Base-by-base conservation (phyloP, 2,329 filamentous ascomycete species). In the Alternaria longipes region DNA sequence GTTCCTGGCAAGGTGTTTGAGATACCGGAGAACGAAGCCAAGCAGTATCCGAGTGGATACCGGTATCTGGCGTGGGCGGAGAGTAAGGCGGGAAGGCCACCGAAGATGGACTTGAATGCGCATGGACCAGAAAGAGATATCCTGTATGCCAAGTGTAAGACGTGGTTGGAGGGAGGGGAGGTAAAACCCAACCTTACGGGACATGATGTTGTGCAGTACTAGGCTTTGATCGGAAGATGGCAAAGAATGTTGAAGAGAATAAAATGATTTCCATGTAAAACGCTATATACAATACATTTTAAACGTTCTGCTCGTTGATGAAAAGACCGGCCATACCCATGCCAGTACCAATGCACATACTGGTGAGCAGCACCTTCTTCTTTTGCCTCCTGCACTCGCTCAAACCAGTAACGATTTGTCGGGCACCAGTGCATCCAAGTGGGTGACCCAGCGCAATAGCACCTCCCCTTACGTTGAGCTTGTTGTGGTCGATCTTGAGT, bases 291-390 rank as follows among this genome's bases (percentile, higher is more conserved):
- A 44, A 42, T 42, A 44, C 26, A 54, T 45, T 14, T 24, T 53
- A 66, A 3, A 66, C 56, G 44, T 66, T 66, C 76, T 88, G 86
- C 82, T 90, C 87, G 73, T 90, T 90, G 53, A 90, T 84, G 72
- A 89, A 88, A 70, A 90, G 70, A 42, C 86, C 87, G 51, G 87
- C 87, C 88, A 90, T 90, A 42, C 87, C 87, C 81, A 88, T 86
- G 8, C 87, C 87, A 54, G 86, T 89, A 47, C 88, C 87, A 78
- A 90, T 89, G 74, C 87, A 97, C 94, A 97, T 98, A 77, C 91
- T 95, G 20, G 93, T 97, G 74, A 98, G 82, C 64, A 97, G 80
- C 68, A 97, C 85, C 91, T 93, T 97, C 87, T 94, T 94, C 85
- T 93, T 92, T 64, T 89, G 89, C 75, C 92, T 87, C 74, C 92